A percentile compares a stretch with the other conserved stretches of the same genome.
These are phyloP conservation scores for Hygrophoropsis aurantiaca DNA, from an alignment of 768 basidiomycete species.

Conservation along the genomic window DNA sequence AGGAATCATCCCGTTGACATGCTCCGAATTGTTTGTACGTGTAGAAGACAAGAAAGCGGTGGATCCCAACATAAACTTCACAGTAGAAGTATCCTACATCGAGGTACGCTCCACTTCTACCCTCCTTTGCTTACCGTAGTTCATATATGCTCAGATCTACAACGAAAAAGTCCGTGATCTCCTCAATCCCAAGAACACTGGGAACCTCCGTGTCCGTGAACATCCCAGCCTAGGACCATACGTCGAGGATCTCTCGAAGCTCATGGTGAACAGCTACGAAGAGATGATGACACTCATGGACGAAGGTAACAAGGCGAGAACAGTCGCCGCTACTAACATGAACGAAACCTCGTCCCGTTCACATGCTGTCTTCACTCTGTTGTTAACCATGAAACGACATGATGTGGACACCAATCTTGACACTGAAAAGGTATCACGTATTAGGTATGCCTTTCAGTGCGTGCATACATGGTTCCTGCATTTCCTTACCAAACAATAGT, in stretches of 20 bases:
- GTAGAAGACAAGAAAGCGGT: constrained; percentile 61
- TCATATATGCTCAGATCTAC: constrained; percentile 64
- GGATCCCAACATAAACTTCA: constrained; percentile 75
- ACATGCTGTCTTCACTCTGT: constrained; percentile 95
- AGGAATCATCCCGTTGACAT: constrained; percentile 96
- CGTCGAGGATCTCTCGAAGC: constrained; percentile 94
- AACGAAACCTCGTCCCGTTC: constrained; percentile 99
- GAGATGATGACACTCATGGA: constrained; percentile 99
- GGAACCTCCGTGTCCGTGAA: constrained; percentile 95
- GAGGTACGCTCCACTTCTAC: constrained; percentile 54
- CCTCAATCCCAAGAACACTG: constrained; percentile 94
- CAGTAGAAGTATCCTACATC: constrained; percentile 98
- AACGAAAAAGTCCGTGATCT: constrained; percentile 98
- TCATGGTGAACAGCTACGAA: constrained; percentile 86
- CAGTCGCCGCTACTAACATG: constrained; percentile 99
- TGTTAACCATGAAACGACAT: constrained; percentile 89
- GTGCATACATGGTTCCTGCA: neutral
- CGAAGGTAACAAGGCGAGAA: constrained; percentile 98
- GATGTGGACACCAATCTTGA: constrained; percentile 84
- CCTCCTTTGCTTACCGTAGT: neutral
- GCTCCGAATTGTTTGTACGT: constrained; percentile 87
- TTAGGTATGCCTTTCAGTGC: constrained; percentile 58
- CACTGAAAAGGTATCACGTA: constrained; percentile 98
- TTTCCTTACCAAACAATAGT: constrained; percentile 37
- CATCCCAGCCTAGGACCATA: constrained; percentile 97